Evolutionary conservation across 1,139 yeast genomes (phyloP).

Genomic region (Insectozyma bohioensis): DNA sequence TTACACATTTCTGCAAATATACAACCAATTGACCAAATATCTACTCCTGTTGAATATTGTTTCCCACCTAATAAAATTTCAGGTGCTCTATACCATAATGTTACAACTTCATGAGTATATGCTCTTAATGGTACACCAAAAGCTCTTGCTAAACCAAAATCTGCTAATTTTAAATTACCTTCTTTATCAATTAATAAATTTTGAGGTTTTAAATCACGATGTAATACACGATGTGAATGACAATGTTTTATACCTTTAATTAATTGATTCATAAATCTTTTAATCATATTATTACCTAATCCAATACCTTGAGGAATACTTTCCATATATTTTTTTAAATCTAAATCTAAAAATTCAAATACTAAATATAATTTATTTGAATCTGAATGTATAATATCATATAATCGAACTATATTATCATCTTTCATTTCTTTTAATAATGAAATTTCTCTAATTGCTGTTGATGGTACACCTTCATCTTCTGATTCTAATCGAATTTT

Average conservation of each 20-base stretch:
- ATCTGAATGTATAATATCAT: constrained; percentile 96
- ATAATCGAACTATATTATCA: constrained; percentile 86
- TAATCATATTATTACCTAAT: constrained; percentile 85
- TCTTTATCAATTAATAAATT: constrained; percentile 91
- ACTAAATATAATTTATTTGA: constrained; percentile 91
- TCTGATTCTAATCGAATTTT: constrained; percentile 95
- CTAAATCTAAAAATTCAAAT: constrained; percentile 90
- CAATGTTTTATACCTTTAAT: constrained; percentile 93
- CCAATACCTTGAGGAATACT: constrained; percentile 91
- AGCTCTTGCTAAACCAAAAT: constrained; percentile 95
- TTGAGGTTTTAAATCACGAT: constrained; percentile 96
- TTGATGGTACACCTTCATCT: constrained; percentile 98
- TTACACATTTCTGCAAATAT: constrained; percentile 98
- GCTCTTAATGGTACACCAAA: constrained; percentile 97
- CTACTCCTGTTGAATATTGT: constrained; percentile 97
- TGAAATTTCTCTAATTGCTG: constrained; percentile 96
- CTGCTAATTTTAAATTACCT: constrained; percentile 93
- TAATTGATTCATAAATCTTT: constrained; percentile 89
- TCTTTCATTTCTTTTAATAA: constrained; percentile 89
- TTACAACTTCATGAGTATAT: constrained; percentile 96
- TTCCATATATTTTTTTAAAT: constrained; percentile 96
- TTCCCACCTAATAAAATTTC: constrained; percentile 95
- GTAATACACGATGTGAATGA: constrained; percentile 92
- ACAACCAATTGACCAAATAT: constrained; percentile 98
- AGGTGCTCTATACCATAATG: constrained; percentile 97